Evolutionary conservation across 306 rosid genomes (phyloP), one percentile per base, ranked within the genome.

Genomic region (Adenanthera pavonina): DNA sequence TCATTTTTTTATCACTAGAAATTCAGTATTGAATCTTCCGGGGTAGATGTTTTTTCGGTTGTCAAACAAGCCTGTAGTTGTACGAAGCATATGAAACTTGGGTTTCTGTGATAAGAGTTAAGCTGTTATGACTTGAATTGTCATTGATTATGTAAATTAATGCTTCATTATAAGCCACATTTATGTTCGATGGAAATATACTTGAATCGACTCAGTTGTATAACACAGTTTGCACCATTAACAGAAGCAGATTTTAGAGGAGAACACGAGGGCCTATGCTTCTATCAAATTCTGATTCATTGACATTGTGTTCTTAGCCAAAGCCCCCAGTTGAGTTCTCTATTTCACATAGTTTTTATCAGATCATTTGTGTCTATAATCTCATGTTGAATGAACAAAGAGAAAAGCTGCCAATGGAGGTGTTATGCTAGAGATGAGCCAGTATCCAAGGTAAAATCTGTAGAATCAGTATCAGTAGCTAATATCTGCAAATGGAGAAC

Each of bases 121-220:
- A 41, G 49, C n/a, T 69, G 33, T 75, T 4, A 35, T 72, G 41
- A 51, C 16, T 51, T 34, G 71, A 70, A 69, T 76, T 62, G 14
- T 73, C 65, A 34, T 40, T 57, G 53, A n/a, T 15, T 43, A 81
- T 73, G 59, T 30, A 48, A 38, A 15, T 86, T 78, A 57, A 11
- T 73, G 25, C 48, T 40, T 49, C 46, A 67, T 49, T 46, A 2
- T 69, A 52, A 3, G 38, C 5, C 7, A 46, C 25, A 54, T 73
- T 53, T 36, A 48, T 74, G 73, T 20, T 59, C 35, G 9, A 12
- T 3, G 9, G 57, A 57, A 68, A 51, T n/a, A 15, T 51, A 59
- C 16, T 52, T 4, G 19, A 13, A 20, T 79, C 12, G 4, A 16
- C 43, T 47, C 34, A 69, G 33, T 43, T 72, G n/a, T 59, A 30